phyloP scores from a whole-genome alignment of 2,329 filamentous ascomycete species.

The Cladosporium halotolerans region DNA sequence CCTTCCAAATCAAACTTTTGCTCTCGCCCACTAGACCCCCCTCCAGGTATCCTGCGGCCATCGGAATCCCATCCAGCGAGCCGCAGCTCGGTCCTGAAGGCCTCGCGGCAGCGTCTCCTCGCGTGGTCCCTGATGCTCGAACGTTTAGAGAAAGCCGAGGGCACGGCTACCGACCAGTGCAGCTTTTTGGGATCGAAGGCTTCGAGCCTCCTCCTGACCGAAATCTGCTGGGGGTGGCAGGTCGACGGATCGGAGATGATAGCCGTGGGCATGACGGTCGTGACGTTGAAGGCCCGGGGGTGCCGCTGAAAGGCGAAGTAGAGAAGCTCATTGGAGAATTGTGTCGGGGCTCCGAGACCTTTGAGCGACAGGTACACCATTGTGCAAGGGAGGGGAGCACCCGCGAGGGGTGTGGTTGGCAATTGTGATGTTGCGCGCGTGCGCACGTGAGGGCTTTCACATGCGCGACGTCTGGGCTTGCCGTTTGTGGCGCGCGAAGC shows the following conservation, averaged over 20 bases:
- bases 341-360: no score
- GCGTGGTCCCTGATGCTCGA: constrained; percentile 43
- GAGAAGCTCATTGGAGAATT: constrained; percentile 12
- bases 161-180: constrained; percentile 42
- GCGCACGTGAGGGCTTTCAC: not conserved
- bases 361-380: no score
- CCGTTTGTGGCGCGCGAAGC: not conserved
- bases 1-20: constrained; percentile 5
- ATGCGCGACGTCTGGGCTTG: constrained; percentile 2
- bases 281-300: constrained; percentile 23
- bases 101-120: constrained; percentile 38
- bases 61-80: constrained; percentile 39
- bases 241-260: constrained; percentile 16
- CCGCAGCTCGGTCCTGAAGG: constrained; percentile 41
- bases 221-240: constrained; percentile 29
- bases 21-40: not conserved
- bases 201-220: constrained; percentile 20
- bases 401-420: no score
- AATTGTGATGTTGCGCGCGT: no score
- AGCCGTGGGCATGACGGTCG: constrained; percentile 21
- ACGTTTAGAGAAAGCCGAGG: constrained; percentile 30
- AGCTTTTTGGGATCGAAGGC: constrained; percentile 34
- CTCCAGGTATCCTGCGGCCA: constrained; percentile 15
- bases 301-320: constrained; percentile 17
- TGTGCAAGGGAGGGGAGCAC: no score